phyloP scores from a whole-genome alignment of 2,329 filamentous ascomycete species.

The Trichoderma breve region DNA sequence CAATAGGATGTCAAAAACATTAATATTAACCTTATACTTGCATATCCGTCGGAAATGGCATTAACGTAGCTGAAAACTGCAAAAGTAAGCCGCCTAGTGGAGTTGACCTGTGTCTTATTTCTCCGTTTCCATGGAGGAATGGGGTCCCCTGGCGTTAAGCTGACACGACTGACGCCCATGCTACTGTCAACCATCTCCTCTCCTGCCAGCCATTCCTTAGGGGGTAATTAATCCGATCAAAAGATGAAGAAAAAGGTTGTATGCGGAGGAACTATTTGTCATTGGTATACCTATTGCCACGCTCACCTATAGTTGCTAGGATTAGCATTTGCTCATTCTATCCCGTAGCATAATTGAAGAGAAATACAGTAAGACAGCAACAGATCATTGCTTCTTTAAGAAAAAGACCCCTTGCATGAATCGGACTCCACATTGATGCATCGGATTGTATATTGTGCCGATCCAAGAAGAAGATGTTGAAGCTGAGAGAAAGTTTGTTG shows the following conservation, averaged over 20 bases:
- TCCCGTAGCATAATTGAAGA: not conserved
- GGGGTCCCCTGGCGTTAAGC: not conserved
- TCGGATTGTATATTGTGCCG: slow-evolving; percentile 5
- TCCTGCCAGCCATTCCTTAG: not conserved
- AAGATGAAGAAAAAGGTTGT: not conserved
- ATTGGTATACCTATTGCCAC: not conserved
- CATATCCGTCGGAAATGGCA: not conserved
- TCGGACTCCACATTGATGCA: not conserved
- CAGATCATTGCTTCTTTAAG: not conserved
- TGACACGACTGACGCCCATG: not conserved
- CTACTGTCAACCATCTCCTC: not conserved
- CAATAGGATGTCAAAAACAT: not conserved
- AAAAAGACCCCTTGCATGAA: not conserved
- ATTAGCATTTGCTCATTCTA: not conserved
- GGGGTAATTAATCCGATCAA: not conserved
- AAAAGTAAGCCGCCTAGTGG: not conserved
- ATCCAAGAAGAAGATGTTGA: not conserved
- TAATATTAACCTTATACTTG: not conserved
- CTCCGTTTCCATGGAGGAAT: not conserved
- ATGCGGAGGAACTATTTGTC: not conserved
- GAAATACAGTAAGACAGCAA: not conserved
- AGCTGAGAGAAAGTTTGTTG: not conserved
- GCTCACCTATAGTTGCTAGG: not conserved
- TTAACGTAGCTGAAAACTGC: not conserved
- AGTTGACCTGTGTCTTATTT: not conserved